These are phyloP conservation scores for Linum trigynum DNA, from an alignment of 345 rosid species.

Conservation along the genomic window DNA sequence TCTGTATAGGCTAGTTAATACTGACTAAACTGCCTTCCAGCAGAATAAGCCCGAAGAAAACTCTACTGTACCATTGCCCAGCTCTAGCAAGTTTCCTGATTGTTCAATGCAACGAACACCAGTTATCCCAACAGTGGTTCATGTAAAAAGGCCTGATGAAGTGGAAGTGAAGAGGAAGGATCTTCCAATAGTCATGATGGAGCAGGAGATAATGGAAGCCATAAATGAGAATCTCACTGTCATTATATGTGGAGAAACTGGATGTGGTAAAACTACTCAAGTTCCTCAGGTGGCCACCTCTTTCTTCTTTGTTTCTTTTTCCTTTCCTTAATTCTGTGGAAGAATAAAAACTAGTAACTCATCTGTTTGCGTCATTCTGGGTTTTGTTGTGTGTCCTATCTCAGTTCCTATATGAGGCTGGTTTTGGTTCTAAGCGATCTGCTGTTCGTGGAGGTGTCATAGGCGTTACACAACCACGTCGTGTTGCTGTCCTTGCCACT, in stretches of 20 bases:
- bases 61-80: constrained; percentile 11
- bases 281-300: constrained; percentile 65
- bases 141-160: constrained; percentile 61
- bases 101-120: constrained; percentile 26
- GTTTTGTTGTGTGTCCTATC: constrained; percentile 14
- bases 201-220: constrained; percentile 97
- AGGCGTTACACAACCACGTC: constrained; percentile 95
- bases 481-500: constrained; percentile 94
- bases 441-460: constrained; percentile 52
- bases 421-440: constrained; percentile 57
- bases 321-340: constrained; percentile 1
- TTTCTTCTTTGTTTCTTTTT: constrained; percentile 11
- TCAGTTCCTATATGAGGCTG: constrained; percentile 92
- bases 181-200: constrained; percentile 96
- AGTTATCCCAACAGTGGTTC: constrained; percentile 47
- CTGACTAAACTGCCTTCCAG: constrained; percentile 4
- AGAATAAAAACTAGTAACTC: not conserved
- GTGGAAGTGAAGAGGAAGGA: constrained; percentile 64
- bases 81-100: constrained; percentile 15
- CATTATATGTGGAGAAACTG: constrained; percentile 85
- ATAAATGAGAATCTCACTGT: constrained; percentile 50
- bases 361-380: constrained; percentile 5
- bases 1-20: not conserved
- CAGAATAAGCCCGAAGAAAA: constrained; percentile 29
- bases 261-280: constrained; percentile 96